These are phyloP conservation scores for Rubia tinctorum DNA, from an alignment of 305 asterid species.

Conservation along the genomic window DNA sequence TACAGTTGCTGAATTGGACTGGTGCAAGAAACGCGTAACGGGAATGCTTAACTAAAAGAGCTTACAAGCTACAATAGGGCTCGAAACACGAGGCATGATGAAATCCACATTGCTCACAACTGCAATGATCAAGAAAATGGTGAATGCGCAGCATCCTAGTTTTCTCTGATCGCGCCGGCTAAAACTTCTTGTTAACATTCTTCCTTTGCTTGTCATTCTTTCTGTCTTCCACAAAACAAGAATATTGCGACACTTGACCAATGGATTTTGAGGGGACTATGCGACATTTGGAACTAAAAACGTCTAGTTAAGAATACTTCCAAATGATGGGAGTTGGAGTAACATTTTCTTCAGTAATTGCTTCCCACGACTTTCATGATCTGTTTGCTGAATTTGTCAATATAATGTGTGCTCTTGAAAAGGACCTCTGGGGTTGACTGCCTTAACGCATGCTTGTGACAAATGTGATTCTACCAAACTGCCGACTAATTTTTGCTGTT, in stretches of 20 bases:
- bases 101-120: conserved; percentile 23
- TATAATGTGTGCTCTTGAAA: conserved; percentile 15
- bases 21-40: background rate
- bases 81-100: conserved; percentile 26
- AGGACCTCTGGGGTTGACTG: conserved; percentile 18
- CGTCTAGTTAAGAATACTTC: no score
- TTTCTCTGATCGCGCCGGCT: conserved; percentile 31
- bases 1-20: background rate
- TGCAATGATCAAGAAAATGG: conserved; percentile 28
- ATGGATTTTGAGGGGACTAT: background rate
- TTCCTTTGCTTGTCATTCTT: conserved; percentile 10
- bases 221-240: background rate
- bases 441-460: background rate
- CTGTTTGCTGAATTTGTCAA: background rate
- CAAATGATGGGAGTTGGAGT: background rate
- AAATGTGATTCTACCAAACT: background rate
- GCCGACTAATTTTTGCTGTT: background rate
- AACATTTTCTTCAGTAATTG: conserved; percentile 18
- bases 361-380: conserved; percentile 21
- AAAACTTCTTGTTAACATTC: conserved; percentile 31
- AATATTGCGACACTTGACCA: background rate
- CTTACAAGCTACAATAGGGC: conserved; percentile 26
- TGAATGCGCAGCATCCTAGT: conserved; percentile 29
- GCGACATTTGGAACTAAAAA: conserved; percentile 11
- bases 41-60: background rate